phyloP scores from a whole-genome alignment of 2,329 filamentous ascomycete species.

The Teratosphaeria zuluensis region DNA sequence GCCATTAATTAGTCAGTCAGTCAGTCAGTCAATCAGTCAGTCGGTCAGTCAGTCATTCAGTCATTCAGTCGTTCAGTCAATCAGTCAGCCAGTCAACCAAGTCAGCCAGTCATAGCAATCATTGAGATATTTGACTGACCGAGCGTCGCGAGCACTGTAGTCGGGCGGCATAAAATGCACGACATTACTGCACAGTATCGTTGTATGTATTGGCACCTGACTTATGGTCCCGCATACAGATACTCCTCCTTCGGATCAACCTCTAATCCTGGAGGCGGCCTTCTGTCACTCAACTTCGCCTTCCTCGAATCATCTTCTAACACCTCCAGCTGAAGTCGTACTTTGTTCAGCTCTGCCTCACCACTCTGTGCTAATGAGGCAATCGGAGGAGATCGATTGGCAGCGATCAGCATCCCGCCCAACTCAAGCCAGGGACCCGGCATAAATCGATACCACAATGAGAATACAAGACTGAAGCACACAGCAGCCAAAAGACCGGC shows the following conservation, averaged over 20 bases:
- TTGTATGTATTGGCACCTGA: too few relatives aligned
- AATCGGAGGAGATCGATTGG: not conserved
- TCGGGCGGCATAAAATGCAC: too few relatives aligned
- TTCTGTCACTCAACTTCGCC: not conserved
- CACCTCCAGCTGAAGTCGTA: not conserved
- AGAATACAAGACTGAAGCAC: not conserved
- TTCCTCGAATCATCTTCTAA: not conserved
- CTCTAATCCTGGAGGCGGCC: not conserved
- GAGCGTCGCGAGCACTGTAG: too few relatives aligned
- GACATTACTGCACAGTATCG: too few relatives aligned
- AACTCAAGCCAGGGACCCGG: not conserved
- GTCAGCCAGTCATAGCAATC: too few relatives aligned
- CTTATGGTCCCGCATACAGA: not conserved
- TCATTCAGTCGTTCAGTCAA: too few relatives aligned
- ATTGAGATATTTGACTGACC: too few relatives aligned
- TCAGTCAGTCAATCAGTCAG: too few relatives aligned
- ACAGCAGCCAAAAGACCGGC: not conserved
- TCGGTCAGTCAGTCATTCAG: too few relatives aligned
- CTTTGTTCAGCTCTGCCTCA: not conserved
- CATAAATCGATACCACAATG: not conserved
- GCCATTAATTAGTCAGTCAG: too few relatives aligned
- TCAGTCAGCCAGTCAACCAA: too few relatives aligned
- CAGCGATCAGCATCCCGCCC: not conserved
- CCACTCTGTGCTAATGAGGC: not conserved
- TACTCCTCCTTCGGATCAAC: not conserved